A percentile compares a stretch with the other conserved stretches of the same genome.
Conservation (phyloP, 768 basidiomycete species). For the Pleurotus citrinopileatus region DNA sequence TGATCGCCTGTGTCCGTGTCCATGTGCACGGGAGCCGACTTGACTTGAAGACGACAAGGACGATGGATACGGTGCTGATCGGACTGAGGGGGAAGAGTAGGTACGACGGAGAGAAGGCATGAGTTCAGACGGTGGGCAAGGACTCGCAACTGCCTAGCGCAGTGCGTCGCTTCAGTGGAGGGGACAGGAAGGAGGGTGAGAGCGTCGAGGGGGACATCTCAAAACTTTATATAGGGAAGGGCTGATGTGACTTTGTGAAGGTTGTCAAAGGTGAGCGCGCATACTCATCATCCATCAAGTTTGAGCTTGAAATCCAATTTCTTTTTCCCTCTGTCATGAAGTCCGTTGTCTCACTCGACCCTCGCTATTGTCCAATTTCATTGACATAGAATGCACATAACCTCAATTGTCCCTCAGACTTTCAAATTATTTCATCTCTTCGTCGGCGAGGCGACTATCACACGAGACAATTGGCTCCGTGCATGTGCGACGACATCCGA, state of each 20-base stretch:
- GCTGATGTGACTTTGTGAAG: constrained; percentile 10
- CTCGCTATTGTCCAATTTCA: no score
- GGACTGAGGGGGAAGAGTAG: constrained; percentile 65
- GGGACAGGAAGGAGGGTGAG: constrained; percentile 33
- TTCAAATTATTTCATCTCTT: no score
- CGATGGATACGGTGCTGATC: constrained; percentile 63
- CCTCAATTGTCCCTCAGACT: no score
- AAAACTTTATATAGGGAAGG: constrained; percentile 4
- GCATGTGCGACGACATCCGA: no score
- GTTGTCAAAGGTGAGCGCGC: background rate
- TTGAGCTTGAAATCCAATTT: no score
- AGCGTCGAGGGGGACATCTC: constrained; percentile 11
- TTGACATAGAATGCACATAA: no score
- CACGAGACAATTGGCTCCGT: no score
- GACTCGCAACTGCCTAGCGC: constrained; percentile 48
- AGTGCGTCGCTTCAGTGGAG: constrained; percentile 32
- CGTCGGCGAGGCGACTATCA: no score
- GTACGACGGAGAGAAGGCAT: constrained; percentile 84
- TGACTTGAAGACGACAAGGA: constrained; percentile 32
- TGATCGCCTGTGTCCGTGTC: constrained; percentile 55
- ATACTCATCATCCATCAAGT: no score
- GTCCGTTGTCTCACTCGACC: no score
- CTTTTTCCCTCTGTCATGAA: no score
- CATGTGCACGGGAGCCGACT: constrained; percentile 26
- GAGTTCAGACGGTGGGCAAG: constrained; percentile 16